A percentile compares a stretch with the other conserved stretches of the same genome.
Evolutionary conservation across 1,284 basidiomycete species (phyloP).

Genomic region (Puccinia sorghi): DNA sequence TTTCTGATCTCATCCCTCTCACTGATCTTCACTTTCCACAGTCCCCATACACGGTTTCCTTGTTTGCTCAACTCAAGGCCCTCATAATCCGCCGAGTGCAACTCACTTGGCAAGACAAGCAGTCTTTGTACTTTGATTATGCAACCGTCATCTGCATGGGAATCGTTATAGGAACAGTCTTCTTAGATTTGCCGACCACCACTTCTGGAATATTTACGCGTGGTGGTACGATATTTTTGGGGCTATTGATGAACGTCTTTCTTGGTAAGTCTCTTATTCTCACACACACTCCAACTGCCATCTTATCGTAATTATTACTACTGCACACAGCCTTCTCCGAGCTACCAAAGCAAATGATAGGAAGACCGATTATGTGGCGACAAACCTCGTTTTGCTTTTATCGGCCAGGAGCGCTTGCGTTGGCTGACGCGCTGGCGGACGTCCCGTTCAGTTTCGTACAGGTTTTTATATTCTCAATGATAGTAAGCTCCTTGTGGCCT

Average conservation of each 20-base stretch:
- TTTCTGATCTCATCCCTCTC: constrained; percentile 53
- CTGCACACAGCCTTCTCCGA: constrained; percentile 67
- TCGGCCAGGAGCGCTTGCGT: constrained; percentile 70
- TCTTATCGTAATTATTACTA: constrained; percentile 49
- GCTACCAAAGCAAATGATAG: constrained; percentile 59
- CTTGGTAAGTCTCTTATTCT: background rate
- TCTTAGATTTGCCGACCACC: constrained; percentile 67
- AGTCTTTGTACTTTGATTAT: constrained; percentile 52
- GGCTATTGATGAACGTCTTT: constrained; percentile 55
- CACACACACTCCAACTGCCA: background rate
- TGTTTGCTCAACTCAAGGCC: constrained; percentile 67
- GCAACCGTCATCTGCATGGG: constrained; percentile 64
- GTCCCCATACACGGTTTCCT: constrained; percentile 82
- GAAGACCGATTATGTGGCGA: constrained; percentile 68
- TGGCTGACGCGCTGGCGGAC: constrained; percentile 65
- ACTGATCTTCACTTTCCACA: constrained; percentile 59
- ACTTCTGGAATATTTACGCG: constrained; percentile 82
- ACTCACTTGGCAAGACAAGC: constrained; percentile 54
- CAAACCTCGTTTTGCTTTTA: constrained; percentile 75
- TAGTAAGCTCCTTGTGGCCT: constrained; percentile 24
- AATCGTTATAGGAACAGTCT: constrained; percentile 69
- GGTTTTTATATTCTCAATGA: constrained; percentile 43
- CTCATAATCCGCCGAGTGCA: constrained; percentile 55
- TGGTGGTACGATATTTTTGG: constrained; percentile 75
- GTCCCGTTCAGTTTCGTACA: constrained; percentile 61